These are phyloP conservation scores for Haplographium delicatum DNA, from an alignment of 495 filamentous ascomycete species.

Conservation along the genomic window DNA sequence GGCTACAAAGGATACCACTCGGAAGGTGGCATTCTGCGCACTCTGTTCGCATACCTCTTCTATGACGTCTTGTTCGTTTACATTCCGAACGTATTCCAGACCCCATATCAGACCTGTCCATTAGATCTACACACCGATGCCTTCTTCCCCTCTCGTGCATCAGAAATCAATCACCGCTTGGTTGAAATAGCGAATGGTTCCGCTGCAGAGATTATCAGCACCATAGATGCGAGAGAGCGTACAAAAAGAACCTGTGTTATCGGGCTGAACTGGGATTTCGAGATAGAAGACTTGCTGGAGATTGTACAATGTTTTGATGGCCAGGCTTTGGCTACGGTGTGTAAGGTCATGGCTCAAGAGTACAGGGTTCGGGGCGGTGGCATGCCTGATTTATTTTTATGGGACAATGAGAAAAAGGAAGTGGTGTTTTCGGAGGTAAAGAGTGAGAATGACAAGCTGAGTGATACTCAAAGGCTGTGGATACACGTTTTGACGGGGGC, in stretches of 20 bases:
- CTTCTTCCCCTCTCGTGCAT: slow-evolving; percentile 79
- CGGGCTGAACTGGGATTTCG: slow-evolving; percentile 87
- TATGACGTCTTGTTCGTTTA: slow-evolving; percentile 92
- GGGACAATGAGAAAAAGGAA: slow-evolving; percentile 53
- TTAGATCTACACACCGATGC: slow-evolving; percentile 90
- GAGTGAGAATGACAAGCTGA: slow-evolving; percentile 90
- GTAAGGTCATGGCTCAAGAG: slow-evolving; percentile 93
- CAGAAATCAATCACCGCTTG: slow-evolving; percentile 85
- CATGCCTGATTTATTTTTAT: slow-evolving; percentile 90
- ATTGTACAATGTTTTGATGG: slow-evolving; percentile 75
- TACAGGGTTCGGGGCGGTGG: slow-evolving; percentile 82
- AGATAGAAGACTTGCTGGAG: slow-evolving; percentile 72
- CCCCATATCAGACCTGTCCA: slow-evolving; percentile 86
- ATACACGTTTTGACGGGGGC: slow-evolving; percentile 86
- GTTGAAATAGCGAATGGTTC: slow-evolving; percentile 77
- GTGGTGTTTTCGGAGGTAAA: slow-evolving; percentile 90
- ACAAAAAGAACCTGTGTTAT: slow-evolving; percentile 75
- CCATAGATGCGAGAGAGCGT: slow-evolving; percentile 58
- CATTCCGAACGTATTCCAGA: slow-evolving; percentile 95
- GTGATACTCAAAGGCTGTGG: slow-evolving; percentile 95
- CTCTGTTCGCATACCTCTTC: slow-evolving; percentile 87
- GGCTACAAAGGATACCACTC: slow-evolving; percentile 95
- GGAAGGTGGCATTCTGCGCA: slow-evolving; percentile 85
- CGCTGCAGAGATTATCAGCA: slow-evolving; percentile 59
- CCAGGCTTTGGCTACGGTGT: slow-evolving; percentile 73